Evolutionary conservation across 129 eudicot genomes (phyloP).

Genomic region (Calendula officinalis): DNA sequence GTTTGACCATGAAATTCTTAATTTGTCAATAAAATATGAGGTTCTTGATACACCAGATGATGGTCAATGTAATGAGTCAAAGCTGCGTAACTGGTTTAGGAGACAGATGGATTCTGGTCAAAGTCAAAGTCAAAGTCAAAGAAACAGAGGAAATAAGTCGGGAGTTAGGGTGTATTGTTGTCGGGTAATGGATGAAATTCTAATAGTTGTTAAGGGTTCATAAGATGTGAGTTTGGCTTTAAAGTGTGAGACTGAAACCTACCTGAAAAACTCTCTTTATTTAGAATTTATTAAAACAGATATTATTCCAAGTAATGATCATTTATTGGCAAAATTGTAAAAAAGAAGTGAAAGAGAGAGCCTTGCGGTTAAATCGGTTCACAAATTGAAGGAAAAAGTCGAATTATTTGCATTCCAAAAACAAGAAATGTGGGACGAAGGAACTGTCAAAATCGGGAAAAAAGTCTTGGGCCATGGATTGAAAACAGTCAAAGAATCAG

Average conservation of each 20-base stretch:
- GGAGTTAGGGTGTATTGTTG: conserved; percentile 68
- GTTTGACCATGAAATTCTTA: conserved; percentile 65
- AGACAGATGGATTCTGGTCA: conserved; percentile 45
- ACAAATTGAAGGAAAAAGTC: conserved; percentile 83
- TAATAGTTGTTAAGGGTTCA: conserved; percentile 67
- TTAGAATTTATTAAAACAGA: conserved; percentile 41
- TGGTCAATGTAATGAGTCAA: conserved; percentile 37
- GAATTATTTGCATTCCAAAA: conserved; percentile 74
- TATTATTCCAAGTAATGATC: conserved; percentile 42
- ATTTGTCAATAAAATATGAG: conserved; percentile 81
- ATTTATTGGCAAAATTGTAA: conserved; percentile 59
- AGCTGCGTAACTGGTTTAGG: conserved; percentile 86
- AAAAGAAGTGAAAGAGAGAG: conserved; percentile 47
- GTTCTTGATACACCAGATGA: conserved; percentile 33
- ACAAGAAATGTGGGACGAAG: conserved; percentile 69
- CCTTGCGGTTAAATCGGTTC: conserved; percentile 67
- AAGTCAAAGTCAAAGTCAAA: conserved; percentile 4
- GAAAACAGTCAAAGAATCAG: conserved; percentile 93
- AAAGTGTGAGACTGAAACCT: conserved; percentile 65
- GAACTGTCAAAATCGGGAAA: conserved; percentile 71
- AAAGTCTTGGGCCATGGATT: conserved; percentile 84
- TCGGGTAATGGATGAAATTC: conserved; percentile 90
- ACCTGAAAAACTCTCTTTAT: conserved; percentile 46
- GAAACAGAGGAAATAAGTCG: conserved; percentile 13
- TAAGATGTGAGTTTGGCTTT: conserved; percentile 55